A percentile compares a stretch with the other conserved stretches of the same genome.
Evolutionary conservation across 495 filamentous ascomycete species (phyloP).

Genomic region (Aspergillus coremiiformis): DNA sequence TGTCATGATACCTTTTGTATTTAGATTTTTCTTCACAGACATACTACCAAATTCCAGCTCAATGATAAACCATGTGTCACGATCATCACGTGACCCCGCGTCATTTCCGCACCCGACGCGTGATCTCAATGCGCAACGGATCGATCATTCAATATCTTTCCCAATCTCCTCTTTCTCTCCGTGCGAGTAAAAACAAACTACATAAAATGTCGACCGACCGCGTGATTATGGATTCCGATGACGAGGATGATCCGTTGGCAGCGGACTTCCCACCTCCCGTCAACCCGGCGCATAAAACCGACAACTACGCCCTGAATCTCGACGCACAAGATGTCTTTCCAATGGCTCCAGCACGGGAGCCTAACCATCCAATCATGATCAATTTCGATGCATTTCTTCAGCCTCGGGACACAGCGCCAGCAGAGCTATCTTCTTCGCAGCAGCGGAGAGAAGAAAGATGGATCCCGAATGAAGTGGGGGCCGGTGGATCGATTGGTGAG

Average conservation of each 20-base stretch:
- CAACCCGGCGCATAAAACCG: conserved; percentile 4
- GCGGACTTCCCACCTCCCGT: conserved; percentile 22
- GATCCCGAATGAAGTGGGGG: conserved; percentile 27
- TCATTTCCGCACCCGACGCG: conserved; percentile 18
- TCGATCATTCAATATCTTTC: background rate
- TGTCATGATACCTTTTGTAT: background rate
- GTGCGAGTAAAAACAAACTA: background rate
- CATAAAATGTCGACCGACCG: conserved; percentile 29
- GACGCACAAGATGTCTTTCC: background rate
- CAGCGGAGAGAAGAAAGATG: conserved; percentile 35
- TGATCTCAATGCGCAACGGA: background rate
- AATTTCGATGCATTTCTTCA: conserved; percentile 38
- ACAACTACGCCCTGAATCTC: background rate
- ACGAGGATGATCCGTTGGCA: conserved; percentile 38
- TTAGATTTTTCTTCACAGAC: background rate
- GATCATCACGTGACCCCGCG: conserved; percentile 35
- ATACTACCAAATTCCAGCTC: background rate
- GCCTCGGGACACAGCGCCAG: conserved; percentile 22
- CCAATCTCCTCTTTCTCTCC: background rate
- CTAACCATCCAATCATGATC: conserved; percentile 19
- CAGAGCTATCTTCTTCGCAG: conserved; percentile 25
- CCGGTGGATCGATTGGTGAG: conserved; percentile 32
- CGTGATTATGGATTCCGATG: conserved; percentile 46
- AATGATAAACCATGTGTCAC: conserved; percentile 3
- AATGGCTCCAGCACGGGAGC: background rate